Evolutionary conservation across 345 rosid species (phyloP).

Genomic region (Lepidium aucheri): DNA sequence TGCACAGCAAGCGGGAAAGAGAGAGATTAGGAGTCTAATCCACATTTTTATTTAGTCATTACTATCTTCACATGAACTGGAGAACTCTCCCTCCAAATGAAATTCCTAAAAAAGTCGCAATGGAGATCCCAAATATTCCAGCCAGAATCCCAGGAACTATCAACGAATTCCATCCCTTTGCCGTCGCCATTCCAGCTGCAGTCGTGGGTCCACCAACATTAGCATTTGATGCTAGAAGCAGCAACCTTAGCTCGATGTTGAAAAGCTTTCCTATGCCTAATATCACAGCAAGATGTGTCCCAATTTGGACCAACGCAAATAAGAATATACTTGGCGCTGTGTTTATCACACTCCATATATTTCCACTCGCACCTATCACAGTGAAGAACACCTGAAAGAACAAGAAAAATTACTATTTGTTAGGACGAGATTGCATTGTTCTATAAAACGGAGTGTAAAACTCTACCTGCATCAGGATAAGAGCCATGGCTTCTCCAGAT

Average conservation of each 20-base stretch:
- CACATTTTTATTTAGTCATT: no score
- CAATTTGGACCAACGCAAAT: slow-evolving; percentile 55
- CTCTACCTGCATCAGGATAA: slow-evolving; percentile 64
- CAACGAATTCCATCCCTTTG: slow-evolving; percentile 56
- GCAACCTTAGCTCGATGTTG: slow-evolving; percentile 39
- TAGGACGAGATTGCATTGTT: no score
- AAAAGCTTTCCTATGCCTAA: slow-evolving; percentile 59
- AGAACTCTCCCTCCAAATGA: slow-evolving; percentile 41
- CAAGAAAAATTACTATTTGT: no score
- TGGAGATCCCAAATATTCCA: slow-evolving; percentile 53
- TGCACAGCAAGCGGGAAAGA: no score
- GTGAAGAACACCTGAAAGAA: slow-evolving; percentile 51
- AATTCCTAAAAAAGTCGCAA: slow-evolving; percentile 57
- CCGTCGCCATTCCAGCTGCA: slow-evolving; percentile 73
- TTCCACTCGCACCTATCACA: slow-evolving; percentile 65
- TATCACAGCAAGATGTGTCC: slow-evolving; percentile 47
- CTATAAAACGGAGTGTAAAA: no score
- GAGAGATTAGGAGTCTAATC: no score
- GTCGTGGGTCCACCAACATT: slow-evolving; percentile 80
- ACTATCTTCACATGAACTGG: slow-evolving; percentile 27
- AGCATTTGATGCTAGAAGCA: slow-evolving; percentile 76
- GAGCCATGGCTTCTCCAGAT: slow-evolving; percentile 70
- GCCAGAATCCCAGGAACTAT: slow-evolving; percentile 55
- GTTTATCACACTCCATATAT: slow-evolving; percentile 53
- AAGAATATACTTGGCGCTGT: slow-evolving; percentile 73